phyloP scores from a whole-genome alignment of 306 rosid species.

The Cucurbita pepo region DNA sequence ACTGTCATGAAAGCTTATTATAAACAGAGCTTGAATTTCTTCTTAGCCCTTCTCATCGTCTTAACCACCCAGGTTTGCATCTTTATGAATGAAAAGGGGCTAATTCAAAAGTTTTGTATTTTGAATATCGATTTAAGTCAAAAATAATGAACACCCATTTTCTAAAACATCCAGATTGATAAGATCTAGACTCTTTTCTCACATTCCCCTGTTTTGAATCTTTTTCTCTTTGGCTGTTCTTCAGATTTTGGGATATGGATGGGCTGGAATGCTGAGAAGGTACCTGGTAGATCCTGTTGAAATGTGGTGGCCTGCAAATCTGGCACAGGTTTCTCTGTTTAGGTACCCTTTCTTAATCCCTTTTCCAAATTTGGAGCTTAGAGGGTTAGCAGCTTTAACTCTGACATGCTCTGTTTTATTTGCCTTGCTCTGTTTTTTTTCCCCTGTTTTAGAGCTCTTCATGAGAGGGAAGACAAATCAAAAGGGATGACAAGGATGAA shows the following conservation, averaged over 20 bases:
- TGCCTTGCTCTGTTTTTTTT: too few species aligned
- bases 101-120: background rate
- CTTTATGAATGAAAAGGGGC: background rate
- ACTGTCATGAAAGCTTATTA: constrained; percentile 88
- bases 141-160: background rate
- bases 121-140: background rate
- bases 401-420: too few species aligned
- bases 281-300: constrained; percentile 93
- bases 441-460: constrained; percentile 65
- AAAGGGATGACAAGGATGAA: constrained; percentile 63
- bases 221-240: background rate
- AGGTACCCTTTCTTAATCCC: constrained; percentile 27
- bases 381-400: background rate
- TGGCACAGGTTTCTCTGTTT: constrained; percentile 96
- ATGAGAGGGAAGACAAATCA: constrained; percentile 52
- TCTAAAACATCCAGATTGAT: background rate
- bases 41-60: constrained; percentile 63
- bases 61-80: constrained; percentile 67
- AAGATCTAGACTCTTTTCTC: background rate
- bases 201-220: background rate
- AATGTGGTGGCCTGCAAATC: constrained; percentile 99
- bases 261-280: constrained; percentile 96
- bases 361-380: background rate
- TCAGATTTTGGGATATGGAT: constrained; percentile 96
- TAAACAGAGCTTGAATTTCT: constrained; percentile 49